Percentiles rank a stretch among this genome's conserved stretches.
Evolutionary conservation across 768 basidiomycete species (phyloP).

Genomic region (Sporobolomyces phaffii): DNA sequence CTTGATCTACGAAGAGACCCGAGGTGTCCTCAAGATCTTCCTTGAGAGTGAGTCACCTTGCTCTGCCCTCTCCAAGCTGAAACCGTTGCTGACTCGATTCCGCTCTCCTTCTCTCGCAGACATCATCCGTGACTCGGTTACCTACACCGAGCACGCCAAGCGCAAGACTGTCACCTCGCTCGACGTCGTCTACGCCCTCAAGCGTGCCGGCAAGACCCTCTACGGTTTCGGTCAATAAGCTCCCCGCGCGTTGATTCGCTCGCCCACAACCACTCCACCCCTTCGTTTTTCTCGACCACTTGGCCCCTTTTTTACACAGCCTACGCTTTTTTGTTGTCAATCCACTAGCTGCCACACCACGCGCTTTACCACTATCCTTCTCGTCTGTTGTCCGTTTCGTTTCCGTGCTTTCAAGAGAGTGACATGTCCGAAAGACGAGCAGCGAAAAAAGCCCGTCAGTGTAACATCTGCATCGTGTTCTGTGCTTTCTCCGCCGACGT

Average conservation of each 20-base stretch:
- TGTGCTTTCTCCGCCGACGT: too few species aligned
- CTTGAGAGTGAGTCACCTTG: conserved; percentile 43
- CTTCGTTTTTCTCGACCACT: not conserved
- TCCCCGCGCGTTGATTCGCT: not conserved
- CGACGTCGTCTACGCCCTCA: conserved; percentile 61
- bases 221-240: conserved; percentile 71
- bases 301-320: too few species aligned
- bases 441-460: too few species aligned
- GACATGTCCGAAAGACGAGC: too few species aligned
- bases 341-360: too few species aligned
- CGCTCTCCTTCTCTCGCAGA: conserved; percentile 46
- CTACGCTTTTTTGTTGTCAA: too few species aligned
- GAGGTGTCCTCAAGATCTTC: conserved; percentile 56
- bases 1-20: conserved; percentile 53
- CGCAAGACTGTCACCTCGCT: conserved; percentile 83
- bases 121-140: conserved; percentile 90
- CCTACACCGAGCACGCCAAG: conserved; percentile 98
- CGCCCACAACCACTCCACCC: not conserved
- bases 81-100: too few species aligned
- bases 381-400: too few species aligned
- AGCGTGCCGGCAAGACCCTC: conserved; percentile 60
- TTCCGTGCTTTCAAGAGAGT: too few species aligned
- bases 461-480: too few species aligned
- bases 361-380: too few species aligned
- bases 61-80: not conserved